These are phyloP conservation scores for Herpomyces periplanetae DNA, from an alignment of 2,329 filamentous ascomycete genomes.

Conservation along the genomic window DNA sequence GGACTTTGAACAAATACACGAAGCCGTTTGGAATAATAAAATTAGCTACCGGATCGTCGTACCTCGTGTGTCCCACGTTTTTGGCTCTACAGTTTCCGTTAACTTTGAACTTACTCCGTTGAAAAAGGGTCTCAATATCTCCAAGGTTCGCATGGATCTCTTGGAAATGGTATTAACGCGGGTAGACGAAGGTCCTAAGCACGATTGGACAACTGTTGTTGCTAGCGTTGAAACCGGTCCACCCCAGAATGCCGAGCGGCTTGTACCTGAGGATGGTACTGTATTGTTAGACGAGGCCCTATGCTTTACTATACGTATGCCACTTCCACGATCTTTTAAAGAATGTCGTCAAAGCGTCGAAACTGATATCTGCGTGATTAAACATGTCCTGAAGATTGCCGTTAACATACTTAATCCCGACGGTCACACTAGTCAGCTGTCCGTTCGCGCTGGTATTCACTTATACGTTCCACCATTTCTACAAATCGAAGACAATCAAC, in stretches of 20 bases:
- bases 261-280: slow-evolving; percentile 8
- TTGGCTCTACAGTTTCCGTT: slow-evolving; percentile 47
- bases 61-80: slow-evolving; percentile 70
- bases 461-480: slow-evolving; percentile 59
- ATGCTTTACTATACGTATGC: slow-evolving; percentile 16
- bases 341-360: slow-evolving; percentile 66
- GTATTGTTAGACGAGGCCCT: slow-evolving; percentile 14
- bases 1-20: slow-evolving; percentile 18
- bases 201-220: slow-evolving; percentile 8
- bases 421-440: slow-evolving; percentile 57
- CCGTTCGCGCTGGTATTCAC: slow-evolving; percentile 25
- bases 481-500: slow-evolving; percentile 45
- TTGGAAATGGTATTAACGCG: slow-evolving; percentile 23
- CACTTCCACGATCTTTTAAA: slow-evolving; percentile 40
- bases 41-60: slow-evolving; percentile 77
- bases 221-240: slow-evolving; percentile 6
- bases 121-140: slow-evolving; percentile 50
- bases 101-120: slow-evolving; percentile 60
- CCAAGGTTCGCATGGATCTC: slow-evolving; percentile 39
- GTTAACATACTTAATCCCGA: slow-evolving; percentile 79
- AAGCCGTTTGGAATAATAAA: slow-evolving; percentile 94
- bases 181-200: slow-evolving; percentile 10
- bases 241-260: slow-evolving; percentile 6
- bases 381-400: slow-evolving; percentile 66
- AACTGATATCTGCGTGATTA: slow-evolving; percentile 51